Percentiles rank a stretch among this genome's conserved stretches.
Evolutionary conservation across 192 early-diverging fungal genomes (phyloP).

Genomic region (Chytriomyces hyalinus): DNA sequence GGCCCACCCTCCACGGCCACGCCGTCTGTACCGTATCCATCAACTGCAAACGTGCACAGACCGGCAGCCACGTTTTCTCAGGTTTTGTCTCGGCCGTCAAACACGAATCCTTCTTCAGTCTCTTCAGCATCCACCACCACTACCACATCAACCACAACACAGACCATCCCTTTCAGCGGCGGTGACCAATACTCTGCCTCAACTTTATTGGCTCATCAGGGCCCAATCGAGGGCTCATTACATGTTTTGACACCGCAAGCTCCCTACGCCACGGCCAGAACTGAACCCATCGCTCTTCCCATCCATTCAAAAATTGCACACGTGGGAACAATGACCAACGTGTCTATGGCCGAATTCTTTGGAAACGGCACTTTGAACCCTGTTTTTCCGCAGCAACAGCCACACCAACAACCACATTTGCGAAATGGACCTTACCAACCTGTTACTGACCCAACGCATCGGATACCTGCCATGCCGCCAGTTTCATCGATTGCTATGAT

Average conservation of each 20-base stretch:
- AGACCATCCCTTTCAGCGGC: not conserved
- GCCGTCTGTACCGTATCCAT: not conserved
- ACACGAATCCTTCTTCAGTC: too few species aligned
- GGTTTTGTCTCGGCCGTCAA: not conserved
- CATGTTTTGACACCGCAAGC: not conserved
- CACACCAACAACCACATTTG: not conserved
- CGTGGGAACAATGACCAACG: slow-evolving; percentile 24
- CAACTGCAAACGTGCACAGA: not conserved
- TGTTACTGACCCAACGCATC: not conserved
- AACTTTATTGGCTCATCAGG: not conserved
- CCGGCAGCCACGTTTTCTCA: not conserved
- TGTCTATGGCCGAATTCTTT: slow-evolving; percentile 27
- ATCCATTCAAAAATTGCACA: slow-evolving; percentile 8
- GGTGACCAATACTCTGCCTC: not conserved
- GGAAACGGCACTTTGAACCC: slow-evolving; percentile 20
- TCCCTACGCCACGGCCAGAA: not conserved
- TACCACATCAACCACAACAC: not conserved
- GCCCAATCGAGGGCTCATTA: too few species aligned
- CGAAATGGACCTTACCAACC: not conserved
- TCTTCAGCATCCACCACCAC: not conserved
- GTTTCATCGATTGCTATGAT: not conserved
- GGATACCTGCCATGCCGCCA: not conserved
- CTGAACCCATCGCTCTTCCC: not conserved
- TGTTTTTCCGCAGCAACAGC: not conserved
- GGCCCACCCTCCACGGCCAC: not conserved